Conservation (phyloP, 2,329 filamentous ascomycete species). For the Colletotrichum neosansevieriae region DNA sequence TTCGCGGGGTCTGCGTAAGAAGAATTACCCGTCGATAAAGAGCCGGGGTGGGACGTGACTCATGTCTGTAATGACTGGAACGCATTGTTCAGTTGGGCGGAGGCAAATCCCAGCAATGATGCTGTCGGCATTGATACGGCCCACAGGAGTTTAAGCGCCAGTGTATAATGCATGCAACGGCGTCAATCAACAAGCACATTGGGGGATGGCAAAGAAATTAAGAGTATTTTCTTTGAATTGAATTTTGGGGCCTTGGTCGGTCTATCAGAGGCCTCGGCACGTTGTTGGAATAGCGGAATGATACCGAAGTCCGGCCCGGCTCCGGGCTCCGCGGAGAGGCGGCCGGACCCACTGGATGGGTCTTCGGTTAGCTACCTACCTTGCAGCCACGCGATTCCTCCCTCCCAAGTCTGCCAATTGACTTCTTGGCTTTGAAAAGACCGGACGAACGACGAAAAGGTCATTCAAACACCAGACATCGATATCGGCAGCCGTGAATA, state of each 20-base stretch:
- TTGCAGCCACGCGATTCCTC: constrained; percentile 23
- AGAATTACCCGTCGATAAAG: too few species aligned
- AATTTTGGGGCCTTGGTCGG: not conserved
- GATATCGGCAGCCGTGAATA: not conserved
- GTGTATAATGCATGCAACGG: too few species aligned
- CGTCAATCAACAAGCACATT: too few species aligned
- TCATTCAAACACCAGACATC: not conserved
- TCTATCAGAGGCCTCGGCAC: not conserved
- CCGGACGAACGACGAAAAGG: constrained; percentile 15
- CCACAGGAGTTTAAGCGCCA: too few species aligned
- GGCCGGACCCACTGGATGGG: not conserved
- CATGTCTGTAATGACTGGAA: too few species aligned
- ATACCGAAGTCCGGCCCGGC: constrained; percentile 5
- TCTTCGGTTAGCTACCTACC: not conserved
- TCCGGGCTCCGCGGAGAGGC: constrained; percentile 18
- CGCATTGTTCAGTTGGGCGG: too few species aligned
- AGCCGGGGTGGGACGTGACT: too few species aligned
- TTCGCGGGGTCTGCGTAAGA: too few species aligned
- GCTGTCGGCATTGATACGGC: too few species aligned
- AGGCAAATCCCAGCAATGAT: too few species aligned
- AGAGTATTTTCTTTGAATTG: too few species aligned
- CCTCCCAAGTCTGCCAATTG: constrained; percentile 2
- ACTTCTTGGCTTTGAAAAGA: constrained; percentile 11
- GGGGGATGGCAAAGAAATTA: too few species aligned
- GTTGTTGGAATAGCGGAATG: not conserved